Conservation (phyloP, 106 monocot genomes). For the Dendrobium huoshanense region DNA sequence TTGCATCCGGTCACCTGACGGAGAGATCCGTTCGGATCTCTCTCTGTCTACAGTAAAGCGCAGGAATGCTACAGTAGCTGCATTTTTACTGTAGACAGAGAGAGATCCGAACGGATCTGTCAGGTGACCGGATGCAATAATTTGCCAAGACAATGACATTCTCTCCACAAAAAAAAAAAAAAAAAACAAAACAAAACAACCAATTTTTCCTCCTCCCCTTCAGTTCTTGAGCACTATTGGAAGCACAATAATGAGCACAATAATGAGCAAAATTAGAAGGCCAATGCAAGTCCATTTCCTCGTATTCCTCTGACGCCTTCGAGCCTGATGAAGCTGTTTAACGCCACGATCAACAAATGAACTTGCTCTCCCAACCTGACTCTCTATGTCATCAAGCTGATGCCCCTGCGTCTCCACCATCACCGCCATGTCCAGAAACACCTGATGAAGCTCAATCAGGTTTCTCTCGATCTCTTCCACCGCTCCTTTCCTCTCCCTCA, state of each 20-base stretch:
- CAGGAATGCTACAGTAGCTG: too few species aligned
- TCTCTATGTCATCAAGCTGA: constrained; percentile 48
- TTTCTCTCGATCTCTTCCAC: constrained; percentile 39
- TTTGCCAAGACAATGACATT: too few species aligned
- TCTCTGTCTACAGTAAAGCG: too few species aligned
- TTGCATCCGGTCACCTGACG: too few species aligned
- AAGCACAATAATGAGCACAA: constrained; percentile 14
- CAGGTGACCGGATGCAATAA: too few species aligned
- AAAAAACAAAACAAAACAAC: too few species aligned
- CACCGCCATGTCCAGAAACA: constrained; percentile 26
- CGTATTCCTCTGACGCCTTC: constrained; percentile 11
- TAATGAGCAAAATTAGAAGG: constrained; percentile 5
- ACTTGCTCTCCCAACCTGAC: constrained; percentile 28
- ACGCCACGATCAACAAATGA: constrained; percentile 32
- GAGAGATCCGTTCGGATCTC: too few species aligned
- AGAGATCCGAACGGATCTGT: too few species aligned
- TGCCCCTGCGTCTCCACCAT: constrained; percentile 43
- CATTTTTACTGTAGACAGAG: too few species aligned
- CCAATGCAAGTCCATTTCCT: constrained; percentile 19
- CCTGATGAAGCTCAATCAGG: constrained; percentile 17
- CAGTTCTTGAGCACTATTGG: constrained; percentile 13
- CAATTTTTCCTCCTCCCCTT: too few species aligned
- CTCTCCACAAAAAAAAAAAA: too few species aligned
- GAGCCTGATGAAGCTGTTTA: constrained; percentile 13
- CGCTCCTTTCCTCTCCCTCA: constrained; percentile 41